Evolutionary conservation across 108 stramenopile genomes (phyloP), one percentile per base, ranked within the genome.

Genomic region (Skeletonema marinoi): DNA sequence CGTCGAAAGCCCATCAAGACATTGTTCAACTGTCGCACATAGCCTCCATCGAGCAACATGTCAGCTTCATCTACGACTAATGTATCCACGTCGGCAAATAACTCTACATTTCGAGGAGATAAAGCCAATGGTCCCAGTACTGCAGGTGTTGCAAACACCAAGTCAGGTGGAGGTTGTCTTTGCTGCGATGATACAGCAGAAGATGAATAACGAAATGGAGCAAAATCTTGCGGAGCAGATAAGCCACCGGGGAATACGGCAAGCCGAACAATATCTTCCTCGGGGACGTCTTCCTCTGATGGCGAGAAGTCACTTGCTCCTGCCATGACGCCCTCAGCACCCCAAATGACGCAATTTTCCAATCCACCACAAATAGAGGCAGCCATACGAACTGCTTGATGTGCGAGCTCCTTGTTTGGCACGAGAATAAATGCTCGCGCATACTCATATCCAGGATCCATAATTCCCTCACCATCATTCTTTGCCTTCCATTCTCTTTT

Each of bases 41-140:
- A 98, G 19, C 93, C 95, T 7, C 98, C 98, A 83, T 99, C 98
- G 66, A 99, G 68, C 14, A 99, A 77, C 97, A 99, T 97, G 78
- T 99, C 98, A 21, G 97, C 97, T 75, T 99, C 97, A 84, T 98
- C 97, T 25, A 98, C 75, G 14, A 98, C 93, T 68, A 98, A 60
- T 8, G 93, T 91, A 11, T 81, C 56, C 51, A 97, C 86, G 73
- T 93, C 92, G 25, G 90, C 90, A 88, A 97, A 97, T 62, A 98
- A 68, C 61, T 93, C 89, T 61, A 99, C 88, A 58, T 92, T 78
- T 64, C 87, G 85, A 19, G 96, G 93, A 77, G 96, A 96, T 13
- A 92, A 81, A 21, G 88, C 90, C 78, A 97, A 82, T 14, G 98
- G 97, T 14, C 97, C 90, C 63, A 99, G 68, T 8, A 92, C 87